A percentile compares a stretch with the other conserved stretches of the same genome.
phyloP scores from a whole-genome alignment of 495 filamentous ascomycete species.

The Durotheca rogersii region DNA sequence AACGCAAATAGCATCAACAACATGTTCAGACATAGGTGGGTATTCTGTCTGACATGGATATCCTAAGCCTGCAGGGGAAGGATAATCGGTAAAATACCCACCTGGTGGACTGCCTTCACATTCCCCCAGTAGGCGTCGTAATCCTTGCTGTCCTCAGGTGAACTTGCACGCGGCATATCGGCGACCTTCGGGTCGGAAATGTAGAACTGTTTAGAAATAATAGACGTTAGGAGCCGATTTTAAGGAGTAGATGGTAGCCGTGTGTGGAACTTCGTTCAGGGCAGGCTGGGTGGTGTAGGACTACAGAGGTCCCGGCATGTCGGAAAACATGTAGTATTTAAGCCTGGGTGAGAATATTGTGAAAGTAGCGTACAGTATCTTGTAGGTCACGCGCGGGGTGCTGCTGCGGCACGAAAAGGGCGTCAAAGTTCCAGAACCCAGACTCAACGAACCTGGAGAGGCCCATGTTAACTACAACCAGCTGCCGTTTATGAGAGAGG shows the following conservation, averaged over 20 bases:
- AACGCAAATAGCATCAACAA: neutral
- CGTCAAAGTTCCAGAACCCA: slow-evolving; percentile 98
- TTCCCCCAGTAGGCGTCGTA: slow-evolving; percentile 87
- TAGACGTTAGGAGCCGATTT: neutral
- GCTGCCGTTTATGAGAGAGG: slow-evolving; percentile 38
- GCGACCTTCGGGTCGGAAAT: slow-evolving; percentile 82
- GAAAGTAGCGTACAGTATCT: slow-evolving; percentile 61
- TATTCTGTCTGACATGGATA: too few relatives aligned
- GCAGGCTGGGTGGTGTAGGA: too few relatives aligned
- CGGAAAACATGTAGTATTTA: neutral
- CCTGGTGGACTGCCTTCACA: slow-evolving; percentile 73
- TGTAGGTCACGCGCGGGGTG: slow-evolving; percentile 94
- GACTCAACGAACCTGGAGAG: slow-evolving; percentile 72
- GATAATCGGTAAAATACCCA: slow-evolving; percentile 2
- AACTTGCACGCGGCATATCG: slow-evolving; percentile 62
- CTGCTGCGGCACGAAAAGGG: slow-evolving; percentile 96
- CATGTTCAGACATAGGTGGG: neutral
- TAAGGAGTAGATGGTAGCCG: too few relatives aligned
- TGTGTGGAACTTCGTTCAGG: too few relatives aligned
- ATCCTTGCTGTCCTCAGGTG: slow-evolving; percentile 65
- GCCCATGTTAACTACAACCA: slow-evolving; percentile 36
- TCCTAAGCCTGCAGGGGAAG: too few relatives aligned
- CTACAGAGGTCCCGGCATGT: too few relatives aligned
- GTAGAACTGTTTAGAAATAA: slow-evolving; percentile 61
- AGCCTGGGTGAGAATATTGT: neutral